These are phyloP conservation scores for Pseudocercospora pini-densiflorae DNA, from an alignment of 2,329 filamentous ascomycete species.

Conservation along the genomic window DNA sequence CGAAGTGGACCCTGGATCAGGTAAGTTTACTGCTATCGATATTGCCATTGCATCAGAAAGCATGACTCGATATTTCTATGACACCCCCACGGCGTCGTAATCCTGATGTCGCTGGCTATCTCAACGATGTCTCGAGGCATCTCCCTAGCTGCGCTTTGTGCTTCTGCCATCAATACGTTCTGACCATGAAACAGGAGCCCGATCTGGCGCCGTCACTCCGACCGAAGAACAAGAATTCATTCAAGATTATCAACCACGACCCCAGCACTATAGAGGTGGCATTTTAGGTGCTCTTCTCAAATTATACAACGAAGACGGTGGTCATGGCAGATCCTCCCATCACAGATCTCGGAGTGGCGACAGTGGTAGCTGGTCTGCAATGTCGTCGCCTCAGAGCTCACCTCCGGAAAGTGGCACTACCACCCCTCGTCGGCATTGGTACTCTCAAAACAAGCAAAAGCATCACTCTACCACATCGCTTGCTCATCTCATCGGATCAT, in stretches of 20 bases:
- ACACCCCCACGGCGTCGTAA: slow-evolving; percentile 30
- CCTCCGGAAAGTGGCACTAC: slow-evolving; percentile 49
- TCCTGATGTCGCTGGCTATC: background rate
- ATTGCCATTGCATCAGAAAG: background rate
- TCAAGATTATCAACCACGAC: slow-evolving; percentile 68
- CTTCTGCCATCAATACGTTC: background rate
- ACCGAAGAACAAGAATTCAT: slow-evolving; percentile 52
- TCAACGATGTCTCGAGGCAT: background rate
- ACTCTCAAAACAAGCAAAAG: slow-evolving; percentile 37
- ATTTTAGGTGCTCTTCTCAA: slow-evolving; percentile 74
- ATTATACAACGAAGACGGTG: slow-evolving; percentile 59
- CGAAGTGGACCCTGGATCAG: slow-evolving; percentile 15
- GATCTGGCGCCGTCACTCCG: slow-evolving; percentile 56
- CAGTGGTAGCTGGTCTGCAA: slow-evolving; percentile 22
- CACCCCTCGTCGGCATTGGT: slow-evolving; percentile 48
- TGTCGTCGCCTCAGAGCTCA: slow-evolving; percentile 44
- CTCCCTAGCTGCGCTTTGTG: background rate
- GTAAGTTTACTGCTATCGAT: background rate
- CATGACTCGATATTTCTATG: background rate
- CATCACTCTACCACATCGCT: slow-evolving; percentile 48
- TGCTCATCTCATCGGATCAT: slow-evolving; percentile 50
- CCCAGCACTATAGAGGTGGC: slow-evolving; percentile 71
- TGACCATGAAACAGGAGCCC: slow-evolving; percentile 31
- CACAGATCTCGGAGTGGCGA: slow-evolving; percentile 35
- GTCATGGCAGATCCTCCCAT: slow-evolving; percentile 30